Evolutionary conservation across 2,329 filamentous ascomycete genomes (phyloP), one percentile per base, ranked within the genome.

Genomic region (Exophiala spinifera): DNA sequence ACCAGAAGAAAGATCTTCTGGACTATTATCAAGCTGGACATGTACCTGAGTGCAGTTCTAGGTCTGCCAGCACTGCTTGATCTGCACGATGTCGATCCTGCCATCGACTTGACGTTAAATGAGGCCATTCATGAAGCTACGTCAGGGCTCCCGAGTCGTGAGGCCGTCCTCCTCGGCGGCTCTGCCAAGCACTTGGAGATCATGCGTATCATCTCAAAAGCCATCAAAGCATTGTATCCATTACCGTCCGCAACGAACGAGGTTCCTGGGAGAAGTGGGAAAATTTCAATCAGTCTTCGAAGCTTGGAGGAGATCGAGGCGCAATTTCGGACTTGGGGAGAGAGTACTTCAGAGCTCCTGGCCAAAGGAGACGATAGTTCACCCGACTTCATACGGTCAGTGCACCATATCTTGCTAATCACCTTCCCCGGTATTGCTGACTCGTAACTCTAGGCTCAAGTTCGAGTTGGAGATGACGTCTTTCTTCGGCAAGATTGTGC

Each of bases 401-500:
- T 23, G 7, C 15, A 33, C 25, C 28, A 43, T 14, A 8, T 19
- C 11, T 13, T n/a, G 13, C 17, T 8, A 3, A 14, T 23, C 40
- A 17, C 3, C 17, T 40, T 25, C 20, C 21, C 3, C n/a, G 3
- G 13, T n/a, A 15, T 15, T 4, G 14, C 19, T 20, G 31, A 13
- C 8, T 3, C 19, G 23, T 36, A 36, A 31, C 2, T 2, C 10
- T 19, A 61, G 59, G 46, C 49, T 56, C n/a, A 48, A 49, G 19
- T 59, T 57, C 20, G 56, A 61, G 34, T 48, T 64, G 25, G 49
- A 58, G 25, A 51, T 64, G 42, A 56, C 52, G 13, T 56, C 62
- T 37, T 58, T 56, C 40, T 57, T 61, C 33, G 60, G 57, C 13
- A 59, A 64, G 42, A 63, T 63, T 21, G 28, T 64, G 11, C 61